These are phyloP conservation scores for Fonsecaea pugnacius DNA, from an alignment of 2,329 filamentous ascomycete species.

Conservation along the genomic window DNA sequence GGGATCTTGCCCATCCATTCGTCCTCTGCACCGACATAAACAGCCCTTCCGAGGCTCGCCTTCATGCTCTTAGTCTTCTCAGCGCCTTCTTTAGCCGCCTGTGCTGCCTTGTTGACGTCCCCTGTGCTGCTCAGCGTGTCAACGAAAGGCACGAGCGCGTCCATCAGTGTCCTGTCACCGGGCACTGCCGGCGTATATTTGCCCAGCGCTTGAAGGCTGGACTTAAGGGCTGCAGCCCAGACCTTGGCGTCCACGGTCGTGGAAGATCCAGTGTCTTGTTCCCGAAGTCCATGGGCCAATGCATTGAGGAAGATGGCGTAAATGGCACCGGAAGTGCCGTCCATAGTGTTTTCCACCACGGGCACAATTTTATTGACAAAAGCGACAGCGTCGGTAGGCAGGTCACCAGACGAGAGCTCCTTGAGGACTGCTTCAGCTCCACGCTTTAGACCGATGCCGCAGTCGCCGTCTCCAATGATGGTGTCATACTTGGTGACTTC, in stretches of 20 bases:
- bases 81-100: constrained; percentile 74
- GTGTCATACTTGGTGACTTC: constrained; percentile 73
- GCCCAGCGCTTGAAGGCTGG: constrained; percentile 71
- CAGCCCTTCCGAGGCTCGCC: constrained; percentile 80
- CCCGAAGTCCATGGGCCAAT: constrained; percentile 69
- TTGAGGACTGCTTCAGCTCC: constrained; percentile 71
- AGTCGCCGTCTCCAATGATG: constrained; percentile 87
- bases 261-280: constrained; percentile 54
- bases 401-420: constrained; percentile 46
- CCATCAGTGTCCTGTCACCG: constrained; percentile 87
- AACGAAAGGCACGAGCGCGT: constrained; percentile 87
- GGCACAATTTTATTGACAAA: constrained; percentile 65
- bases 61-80: constrained; percentile 90
- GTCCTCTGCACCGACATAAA: constrained; percentile 73
- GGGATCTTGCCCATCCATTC: constrained; percentile 72
- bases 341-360: constrained; percentile 71
- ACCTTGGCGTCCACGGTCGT: constrained; percentile 54
- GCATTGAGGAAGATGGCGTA: constrained; percentile 91
- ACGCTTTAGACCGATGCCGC: constrained; percentile 81
- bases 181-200: constrained; percentile 88
- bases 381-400: constrained; percentile 62
- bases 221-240: constrained; percentile 71
- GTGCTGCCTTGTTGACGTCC: constrained; percentile 72
- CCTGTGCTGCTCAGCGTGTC: constrained; percentile 68
- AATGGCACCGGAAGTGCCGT: constrained; percentile 75